Percentiles rank a stretch among this genome's conserved stretches.
Conservation (phyloP, 2,329 filamentous ascomycete genomes). For the Talaromyces pinophilus region DNA sequence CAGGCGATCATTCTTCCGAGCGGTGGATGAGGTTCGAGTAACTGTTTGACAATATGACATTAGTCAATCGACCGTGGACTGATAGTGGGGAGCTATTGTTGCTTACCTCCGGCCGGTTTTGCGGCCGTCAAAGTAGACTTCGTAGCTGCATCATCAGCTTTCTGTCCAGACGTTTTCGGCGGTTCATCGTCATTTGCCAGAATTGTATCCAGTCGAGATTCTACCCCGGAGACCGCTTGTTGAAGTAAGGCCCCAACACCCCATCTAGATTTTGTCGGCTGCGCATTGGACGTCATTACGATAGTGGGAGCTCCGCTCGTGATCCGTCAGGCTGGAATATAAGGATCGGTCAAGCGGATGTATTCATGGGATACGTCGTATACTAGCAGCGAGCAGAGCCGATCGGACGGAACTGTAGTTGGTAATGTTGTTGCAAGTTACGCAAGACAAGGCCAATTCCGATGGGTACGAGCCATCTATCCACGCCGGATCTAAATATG, state of each 20-base stretch:
- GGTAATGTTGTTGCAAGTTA: slow-evolving; percentile 3
- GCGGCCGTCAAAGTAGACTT: slow-evolving; percentile 19
- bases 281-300: slow-evolving; percentile 38
- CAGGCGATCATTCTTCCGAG: slow-evolving; percentile 73
- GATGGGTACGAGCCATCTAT: slow-evolving; percentile 14
- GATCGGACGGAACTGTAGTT: not conserved
- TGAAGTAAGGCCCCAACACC: slow-evolving; percentile 70
- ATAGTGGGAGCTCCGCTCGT: not conserved
- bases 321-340: not conserved
- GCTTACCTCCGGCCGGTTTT: slow-evolving; percentile 35
- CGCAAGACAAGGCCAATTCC: slow-evolving; percentile 10
- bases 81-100: not conserved
- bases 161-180: slow-evolving; percentile 31
- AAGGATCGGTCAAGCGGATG: not conserved
- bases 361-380: not conserved
- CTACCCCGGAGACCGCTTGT: slow-evolving; percentile 88
- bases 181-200: slow-evolving; percentile 73
- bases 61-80: slow-evolving; percentile 26
- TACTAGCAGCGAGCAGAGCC: not conserved
- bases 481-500: not conserved
- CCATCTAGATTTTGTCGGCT: slow-evolving; percentile 64
- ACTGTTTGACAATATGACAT: slow-evolving; percentile 38
- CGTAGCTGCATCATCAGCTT: slow-evolving; percentile 32
- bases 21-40: slow-evolving; percentile 66
- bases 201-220: slow-evolving; percentile 89